Conservation (phyloP, 805 yeast genomes). For the Candida pseudoglaebosa region DNA sequence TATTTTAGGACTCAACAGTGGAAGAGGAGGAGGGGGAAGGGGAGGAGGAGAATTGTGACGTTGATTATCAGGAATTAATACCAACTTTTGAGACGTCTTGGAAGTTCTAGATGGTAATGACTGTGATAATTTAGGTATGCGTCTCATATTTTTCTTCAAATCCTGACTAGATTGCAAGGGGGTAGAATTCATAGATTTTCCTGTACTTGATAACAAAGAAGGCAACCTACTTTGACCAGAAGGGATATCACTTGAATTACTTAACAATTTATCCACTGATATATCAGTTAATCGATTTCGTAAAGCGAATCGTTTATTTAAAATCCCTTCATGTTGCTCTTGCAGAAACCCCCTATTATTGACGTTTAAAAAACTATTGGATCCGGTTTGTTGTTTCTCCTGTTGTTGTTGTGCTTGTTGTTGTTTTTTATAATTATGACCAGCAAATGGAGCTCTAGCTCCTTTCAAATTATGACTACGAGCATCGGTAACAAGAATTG, state of each 20-base stretch:
- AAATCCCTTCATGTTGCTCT: slow-evolving; percentile 18
- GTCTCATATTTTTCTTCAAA: slow-evolving; percentile 30
- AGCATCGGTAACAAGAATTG: slow-evolving; percentile 88
- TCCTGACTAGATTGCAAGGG: slow-evolving; percentile 7
- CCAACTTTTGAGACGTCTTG: slow-evolving; percentile 80
- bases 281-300: slow-evolving; percentile 63
- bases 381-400: slow-evolving; percentile 15
- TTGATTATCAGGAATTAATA: slow-evolving; percentile 69
- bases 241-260: slow-evolving; percentile 83
- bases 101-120: slow-evolving; percentile 72
- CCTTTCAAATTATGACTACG: slow-evolving; percentile 51
- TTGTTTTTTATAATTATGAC: slow-evolving; percentile 45
- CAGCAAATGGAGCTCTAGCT: slow-evolving; percentile 78
- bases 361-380: slow-evolving; percentile 6
- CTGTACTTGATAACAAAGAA: slow-evolving; percentile 17
- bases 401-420: slow-evolving; percentile 24
- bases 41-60: slow-evolving; percentile 19
- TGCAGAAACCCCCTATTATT: slow-evolving; percentile 9
- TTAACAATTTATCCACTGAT: slow-evolving; percentile 73
- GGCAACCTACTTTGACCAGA: slow-evolving; percentile 61
- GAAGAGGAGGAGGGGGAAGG: slow-evolving; percentile 8
- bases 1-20: slow-evolving; percentile 7
- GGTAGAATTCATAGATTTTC: slow-evolving; percentile 6
- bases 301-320: slow-evolving; percentile 26
- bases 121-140: slow-evolving; percentile 50